These are phyloP conservation scores for Aspergillus hortae DNA, from an alignment of 2,329 filamentous ascomycete genomes.

Conservation along the genomic window DNA sequence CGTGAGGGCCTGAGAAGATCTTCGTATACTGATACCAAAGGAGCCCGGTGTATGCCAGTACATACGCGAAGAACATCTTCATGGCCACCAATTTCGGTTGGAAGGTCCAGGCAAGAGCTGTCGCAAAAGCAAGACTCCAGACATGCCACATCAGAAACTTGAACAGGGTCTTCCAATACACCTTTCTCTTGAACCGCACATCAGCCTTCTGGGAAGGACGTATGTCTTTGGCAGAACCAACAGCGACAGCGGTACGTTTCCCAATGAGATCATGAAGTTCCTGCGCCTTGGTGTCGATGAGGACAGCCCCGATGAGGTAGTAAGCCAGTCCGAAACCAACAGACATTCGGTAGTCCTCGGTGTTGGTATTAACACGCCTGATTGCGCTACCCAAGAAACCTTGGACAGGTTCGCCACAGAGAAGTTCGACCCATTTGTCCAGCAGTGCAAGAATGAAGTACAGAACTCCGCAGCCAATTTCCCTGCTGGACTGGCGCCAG, in stretches of 20 bases:
- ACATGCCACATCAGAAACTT: slow-evolving; percentile 51
- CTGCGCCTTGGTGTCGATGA: slow-evolving; percentile 54
- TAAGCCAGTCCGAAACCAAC: slow-evolving; percentile 57
- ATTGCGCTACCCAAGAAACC: no score
- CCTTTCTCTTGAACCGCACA: slow-evolving; percentile 42
- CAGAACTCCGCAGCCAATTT: slow-evolving; percentile 52
- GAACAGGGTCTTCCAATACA: slow-evolving; percentile 51
- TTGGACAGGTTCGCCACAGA: slow-evolving; percentile 28
- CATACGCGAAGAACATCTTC: slow-evolving; percentile 50
- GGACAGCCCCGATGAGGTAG: slow-evolving; percentile 55
- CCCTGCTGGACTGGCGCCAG: slow-evolving; percentile 55
- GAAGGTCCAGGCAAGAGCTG: slow-evolving; percentile 53
- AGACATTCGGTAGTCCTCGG: slow-evolving; percentile 38
- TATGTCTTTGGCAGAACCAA: slow-evolving; percentile 42
- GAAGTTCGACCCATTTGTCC: slow-evolving; percentile 53
- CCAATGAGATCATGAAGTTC: slow-evolving; percentile 47
- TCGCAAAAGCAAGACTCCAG: slow-evolving; percentile 51
- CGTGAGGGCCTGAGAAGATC: slow-evolving; percentile 50
- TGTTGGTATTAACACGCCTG: no score
- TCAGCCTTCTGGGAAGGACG: slow-evolving; percentile 45
- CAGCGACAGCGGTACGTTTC: slow-evolving; percentile 38
- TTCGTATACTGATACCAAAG: slow-evolving; percentile 54
- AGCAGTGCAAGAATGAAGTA: slow-evolving; percentile 55
- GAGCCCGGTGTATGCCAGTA: slow-evolving; percentile 50
- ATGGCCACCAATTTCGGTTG: slow-evolving; percentile 40